Base-by-base conservation (phyloP, 2,329 filamentous ascomycete genomes). In the Cordyceps tenuipes region DNA sequence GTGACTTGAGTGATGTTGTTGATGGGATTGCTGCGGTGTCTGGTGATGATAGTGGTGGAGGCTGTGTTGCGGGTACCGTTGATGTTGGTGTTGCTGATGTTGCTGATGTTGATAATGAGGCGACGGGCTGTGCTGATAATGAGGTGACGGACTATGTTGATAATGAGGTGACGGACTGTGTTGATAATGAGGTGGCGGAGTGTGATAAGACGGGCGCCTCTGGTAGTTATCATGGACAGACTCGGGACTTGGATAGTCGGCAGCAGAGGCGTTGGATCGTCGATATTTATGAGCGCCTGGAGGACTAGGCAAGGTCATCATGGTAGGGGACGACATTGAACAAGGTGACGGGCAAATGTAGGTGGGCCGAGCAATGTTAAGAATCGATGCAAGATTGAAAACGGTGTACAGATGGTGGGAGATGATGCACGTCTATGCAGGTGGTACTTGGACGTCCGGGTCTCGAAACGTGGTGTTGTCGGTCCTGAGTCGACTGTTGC, bases 241-340 rank as follows among this genome's bases (percentile, higher is more conserved):
- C 19, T 61, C 59, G 13, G 47, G 54, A 57, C 43, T 57, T 31
- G 53, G 51, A 43, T 62, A 56, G 19, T 56, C 55, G 36, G 44
- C 26, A n/a, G 26, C 23, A 21, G 60, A 62, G 17, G 49, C 44
- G 53, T 61, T 61, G 36, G 63, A 63, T 34, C 58, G 62, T 54
- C 59, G 66, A 59, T 62, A 62, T 43, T 54, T 65, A 47, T 66
- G 62, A 47, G 63, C 61, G 48, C 62, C 44, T 8, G 66, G 60
- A 31, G 64, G 66, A 13, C 64, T 65, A 36, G 67, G 65, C 57
- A 72, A 64, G 52, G 69, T 61, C 29, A 72, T 69, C 69, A 72
- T 72, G 50, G 50, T 66, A 52, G 51, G 58, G 34, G 48, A 63
- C 41, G 60, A 55, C 58, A 62, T 62, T 31, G 49, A 23, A 23